phyloP scores from a whole-genome alignment of 2,329 filamentous ascomycete species.

The Nemania diffusa region DNA sequence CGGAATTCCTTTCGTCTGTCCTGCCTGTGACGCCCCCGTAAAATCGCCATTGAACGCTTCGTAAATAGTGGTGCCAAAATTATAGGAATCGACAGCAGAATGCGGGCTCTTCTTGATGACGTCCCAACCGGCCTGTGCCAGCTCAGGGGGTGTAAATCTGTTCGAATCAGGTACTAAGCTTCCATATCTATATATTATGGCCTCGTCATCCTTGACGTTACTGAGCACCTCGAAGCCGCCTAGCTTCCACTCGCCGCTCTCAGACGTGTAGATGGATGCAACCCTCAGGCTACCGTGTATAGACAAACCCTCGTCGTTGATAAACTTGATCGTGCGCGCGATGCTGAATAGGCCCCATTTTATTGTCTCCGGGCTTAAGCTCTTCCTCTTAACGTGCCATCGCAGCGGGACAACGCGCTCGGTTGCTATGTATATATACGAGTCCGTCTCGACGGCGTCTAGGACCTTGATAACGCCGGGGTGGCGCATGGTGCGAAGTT shows the following conservation, averaged over 20 bases:
- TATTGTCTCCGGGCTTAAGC: slow-evolving; percentile 87
- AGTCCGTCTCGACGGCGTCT: slow-evolving; percentile 95
- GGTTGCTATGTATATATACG: slow-evolving; percentile 95
- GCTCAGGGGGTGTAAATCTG: slow-evolving; percentile 87
- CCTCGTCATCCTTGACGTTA: slow-evolving; percentile 95
- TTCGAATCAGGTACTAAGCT: slow-evolving; percentile 86
- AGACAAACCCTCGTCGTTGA: slow-evolving; percentile 91
- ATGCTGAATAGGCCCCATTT: slow-evolving; percentile 95
- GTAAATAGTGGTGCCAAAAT: slow-evolving; percentile 83
- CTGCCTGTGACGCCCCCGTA: slow-evolving; percentile 78
- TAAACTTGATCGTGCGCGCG: slow-evolving; percentile 92
- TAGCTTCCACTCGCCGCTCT: slow-evolving; percentile 98
- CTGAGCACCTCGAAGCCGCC: slow-evolving; percentile 94
- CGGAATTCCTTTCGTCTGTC: slow-evolving; percentile 87
- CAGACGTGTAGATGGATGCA: slow-evolving; percentile 89
- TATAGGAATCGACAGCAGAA: slow-evolving; percentile 86
- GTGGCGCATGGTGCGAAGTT: slow-evolving; percentile 90
- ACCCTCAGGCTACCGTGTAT: slow-evolving; percentile 89
- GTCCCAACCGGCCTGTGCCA: slow-evolving; percentile 90
- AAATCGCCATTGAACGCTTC: slow-evolving; percentile 94
- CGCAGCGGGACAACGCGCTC: slow-evolving; percentile 87
- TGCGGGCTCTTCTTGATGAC: slow-evolving; percentile 84
- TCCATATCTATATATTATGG: slow-evolving; percentile 91
- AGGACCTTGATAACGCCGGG: slow-evolving; percentile 94
- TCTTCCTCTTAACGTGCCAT: slow-evolving; percentile 91